phyloP scores from a whole-genome alignment of 257 asterid species.

The Plantago ovata region DNA sequence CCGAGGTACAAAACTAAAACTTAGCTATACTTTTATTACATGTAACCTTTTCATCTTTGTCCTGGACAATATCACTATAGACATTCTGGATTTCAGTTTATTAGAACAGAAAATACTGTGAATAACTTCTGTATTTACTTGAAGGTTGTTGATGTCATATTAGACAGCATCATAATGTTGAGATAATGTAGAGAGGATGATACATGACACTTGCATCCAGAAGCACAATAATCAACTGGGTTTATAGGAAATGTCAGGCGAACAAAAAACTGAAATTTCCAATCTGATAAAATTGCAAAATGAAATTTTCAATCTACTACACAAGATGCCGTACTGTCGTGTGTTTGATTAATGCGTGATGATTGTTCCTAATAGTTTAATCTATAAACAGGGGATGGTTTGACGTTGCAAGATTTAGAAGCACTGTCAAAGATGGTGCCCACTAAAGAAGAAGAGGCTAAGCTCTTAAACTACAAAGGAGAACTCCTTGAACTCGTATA shows the following conservation, averaged over 20 bases:
- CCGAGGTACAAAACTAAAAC: conserved; percentile 39
- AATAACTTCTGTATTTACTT: too few relatives aligned
- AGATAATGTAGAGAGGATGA: too few relatives aligned
- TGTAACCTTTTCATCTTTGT: background rate
- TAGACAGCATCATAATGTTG: too few relatives aligned
- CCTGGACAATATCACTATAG: too few relatives aligned
- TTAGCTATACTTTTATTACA: background rate
- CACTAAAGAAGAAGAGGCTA: conserved; percentile 76
- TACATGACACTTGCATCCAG: too few relatives aligned
- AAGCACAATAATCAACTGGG: too few relatives aligned
- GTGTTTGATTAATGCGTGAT: background rate
- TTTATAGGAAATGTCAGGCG: too few relatives aligned
- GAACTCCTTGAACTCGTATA: conserved; percentile 63
- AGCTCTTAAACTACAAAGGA: conserved; percentile 71
- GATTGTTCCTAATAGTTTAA: background rate
- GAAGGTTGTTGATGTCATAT: too few relatives aligned
- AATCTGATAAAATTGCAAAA: background rate
- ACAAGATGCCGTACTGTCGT: background rate
- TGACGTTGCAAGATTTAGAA: conserved; percentile 82
- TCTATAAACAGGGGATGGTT: conserved; percentile 58
- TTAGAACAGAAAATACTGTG: too few relatives aligned
- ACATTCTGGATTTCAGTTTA: too few relatives aligned
- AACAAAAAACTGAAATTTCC: too few relatives aligned
- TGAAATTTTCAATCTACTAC: background rate
- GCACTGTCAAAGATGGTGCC: conserved; percentile 87